Conservation (phyloP, 495 filamentous ascomycete species). For the Penicillium psychrofluorescens region DNA sequence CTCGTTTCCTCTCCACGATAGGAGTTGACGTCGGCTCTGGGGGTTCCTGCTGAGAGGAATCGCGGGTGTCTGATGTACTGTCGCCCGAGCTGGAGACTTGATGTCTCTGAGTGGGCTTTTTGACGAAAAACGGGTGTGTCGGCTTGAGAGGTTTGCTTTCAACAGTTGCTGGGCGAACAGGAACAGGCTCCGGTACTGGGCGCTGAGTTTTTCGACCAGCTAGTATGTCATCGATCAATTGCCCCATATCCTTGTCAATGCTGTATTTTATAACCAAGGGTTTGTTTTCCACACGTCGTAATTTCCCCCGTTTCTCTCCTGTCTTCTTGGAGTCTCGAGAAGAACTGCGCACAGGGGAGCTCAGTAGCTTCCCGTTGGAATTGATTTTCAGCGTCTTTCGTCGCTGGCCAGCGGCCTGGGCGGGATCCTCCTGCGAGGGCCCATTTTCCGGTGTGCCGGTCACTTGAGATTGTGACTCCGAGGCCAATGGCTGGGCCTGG, state of each 20-base stretch:
- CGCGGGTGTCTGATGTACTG: not conserved
- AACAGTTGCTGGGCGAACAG: constrained; percentile 4
- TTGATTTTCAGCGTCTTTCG: constrained; percentile 37
- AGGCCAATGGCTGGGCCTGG: not conserved
- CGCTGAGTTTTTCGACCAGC: constrained; percentile 11
- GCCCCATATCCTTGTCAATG: constrained; percentile 22
- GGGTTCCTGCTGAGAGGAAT: constrained; percentile 13
- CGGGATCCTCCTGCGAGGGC: too few species aligned
- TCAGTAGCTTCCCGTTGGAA: constrained; percentile 48
- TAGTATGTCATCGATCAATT: constrained; percentile 47
- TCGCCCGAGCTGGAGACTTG: not conserved
- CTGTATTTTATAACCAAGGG: constrained; percentile 43
- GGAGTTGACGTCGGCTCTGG: constrained; percentile 13
- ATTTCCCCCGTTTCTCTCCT: constrained; percentile 13
- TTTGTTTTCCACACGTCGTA: constrained; percentile 14
- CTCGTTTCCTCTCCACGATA: constrained; percentile 4
- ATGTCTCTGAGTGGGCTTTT: constrained; percentile 19
- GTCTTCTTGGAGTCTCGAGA: constrained; percentile 16
- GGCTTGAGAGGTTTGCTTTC: constrained; percentile 43
- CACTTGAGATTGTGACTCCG: not conserved
- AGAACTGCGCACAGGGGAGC: constrained; percentile 36
- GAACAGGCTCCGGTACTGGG: not conserved
- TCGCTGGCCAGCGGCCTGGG: not conserved
- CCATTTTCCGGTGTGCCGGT: too few species aligned
- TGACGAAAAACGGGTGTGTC: constrained; percentile 77